A percentile compares a stretch with the other conserved stretches of the same genome.
Conservation (phyloP, 805 yeast genomes). For the Peterozyma toletana region DNA sequence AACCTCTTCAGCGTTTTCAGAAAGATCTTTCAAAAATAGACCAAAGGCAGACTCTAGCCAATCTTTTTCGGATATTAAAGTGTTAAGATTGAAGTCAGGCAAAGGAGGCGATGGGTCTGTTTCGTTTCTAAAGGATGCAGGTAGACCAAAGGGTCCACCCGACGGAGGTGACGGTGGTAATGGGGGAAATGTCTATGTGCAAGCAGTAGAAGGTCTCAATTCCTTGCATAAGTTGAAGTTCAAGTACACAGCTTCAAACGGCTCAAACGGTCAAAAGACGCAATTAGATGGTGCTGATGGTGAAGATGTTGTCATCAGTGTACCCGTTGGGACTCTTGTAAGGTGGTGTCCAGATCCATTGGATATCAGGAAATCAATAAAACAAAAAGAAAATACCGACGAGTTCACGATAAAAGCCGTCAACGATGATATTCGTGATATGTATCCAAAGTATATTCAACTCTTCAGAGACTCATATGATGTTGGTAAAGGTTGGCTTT, state of each 20-base stretch:
- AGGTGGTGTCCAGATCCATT: constrained; percentile 79
- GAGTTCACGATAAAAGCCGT: constrained; percentile 14
- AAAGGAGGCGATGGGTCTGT: constrained; percentile 85
- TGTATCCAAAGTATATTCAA: constrained; percentile 40
- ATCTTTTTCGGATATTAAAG: constrained; percentile 56
- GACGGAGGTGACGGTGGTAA: constrained; percentile 99
- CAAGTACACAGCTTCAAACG: constrained; percentile 65
- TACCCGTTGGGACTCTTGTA: constrained; percentile 87
- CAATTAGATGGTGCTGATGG: constrained; percentile 89
- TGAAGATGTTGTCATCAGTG: constrained; percentile 68
- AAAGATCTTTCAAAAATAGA: constrained; percentile 25
- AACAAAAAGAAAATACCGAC: constrained; percentile 9
- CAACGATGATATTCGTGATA: constrained; percentile 6
- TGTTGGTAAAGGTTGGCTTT: constrained; percentile 85
- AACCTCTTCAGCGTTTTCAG: constrained; percentile 32
- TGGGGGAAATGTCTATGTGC: constrained; percentile 84
- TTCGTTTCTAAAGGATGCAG: constrained; percentile 83
- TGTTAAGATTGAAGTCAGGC: constrained; percentile 67
- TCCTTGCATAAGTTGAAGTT: constrained; percentile 66
- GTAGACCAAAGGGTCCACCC: constrained; percentile 84
- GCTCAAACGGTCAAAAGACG: constrained; percentile 60
- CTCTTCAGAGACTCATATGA: constrained; percentile 52
- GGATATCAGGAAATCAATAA: constrained; percentile 23
- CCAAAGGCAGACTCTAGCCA: constrained; percentile 35
- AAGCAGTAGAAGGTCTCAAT: constrained; percentile 65